A percentile compares a stretch with the other conserved stretches of the same genome.
Evolutionary conservation across 768 basidiomycete species (phyloP).

Genomic region (Chiua virens): DNA sequence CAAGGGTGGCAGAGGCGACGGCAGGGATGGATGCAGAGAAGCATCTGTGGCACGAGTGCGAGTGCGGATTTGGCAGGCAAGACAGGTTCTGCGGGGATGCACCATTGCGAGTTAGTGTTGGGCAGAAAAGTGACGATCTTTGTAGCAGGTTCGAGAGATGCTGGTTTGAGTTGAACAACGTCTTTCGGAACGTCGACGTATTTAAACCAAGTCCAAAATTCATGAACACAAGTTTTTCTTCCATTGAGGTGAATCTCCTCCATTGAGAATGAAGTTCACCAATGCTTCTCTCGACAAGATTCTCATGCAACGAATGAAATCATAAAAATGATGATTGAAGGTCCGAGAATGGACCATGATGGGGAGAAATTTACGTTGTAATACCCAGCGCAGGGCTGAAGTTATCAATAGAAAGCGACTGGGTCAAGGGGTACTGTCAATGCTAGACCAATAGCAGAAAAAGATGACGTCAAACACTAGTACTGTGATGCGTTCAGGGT

Average conservation of each 20-base stretch:
- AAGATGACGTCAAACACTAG: constrained; percentile 1
- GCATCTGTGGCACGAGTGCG: constrained; percentile 41
- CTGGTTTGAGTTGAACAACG: constrained; percentile 34
- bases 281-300: too few relatives aligned
- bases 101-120: constrained; percentile 6
- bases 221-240: too few relatives aligned
- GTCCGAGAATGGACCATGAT: too few relatives aligned
- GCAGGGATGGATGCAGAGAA: constrained; percentile 27
- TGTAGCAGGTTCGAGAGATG: constrained; percentile 37
- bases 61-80: constrained; percentile 35
- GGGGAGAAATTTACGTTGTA: too few relatives aligned
- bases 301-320: too few relatives aligned
- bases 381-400: neutral
- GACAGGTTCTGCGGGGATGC: neutral
- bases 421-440: constrained; percentile 3
- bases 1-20: constrained; percentile 4
- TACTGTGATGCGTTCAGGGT: too few relatives aligned
- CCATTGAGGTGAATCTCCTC: too few relatives aligned
- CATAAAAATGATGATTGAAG: too few relatives aligned
- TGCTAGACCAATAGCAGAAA: neutral
- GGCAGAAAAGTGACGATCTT: constrained; percentile 45
- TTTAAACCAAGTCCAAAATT: too few relatives aligned
- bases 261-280: too few relatives aligned
- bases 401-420: too few relatives aligned
- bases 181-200: constrained; percentile 43